Evolutionary conservation across 192 early-diverging fungal genomes (phyloP).

Genomic region (Coemansia sp.): DNA sequence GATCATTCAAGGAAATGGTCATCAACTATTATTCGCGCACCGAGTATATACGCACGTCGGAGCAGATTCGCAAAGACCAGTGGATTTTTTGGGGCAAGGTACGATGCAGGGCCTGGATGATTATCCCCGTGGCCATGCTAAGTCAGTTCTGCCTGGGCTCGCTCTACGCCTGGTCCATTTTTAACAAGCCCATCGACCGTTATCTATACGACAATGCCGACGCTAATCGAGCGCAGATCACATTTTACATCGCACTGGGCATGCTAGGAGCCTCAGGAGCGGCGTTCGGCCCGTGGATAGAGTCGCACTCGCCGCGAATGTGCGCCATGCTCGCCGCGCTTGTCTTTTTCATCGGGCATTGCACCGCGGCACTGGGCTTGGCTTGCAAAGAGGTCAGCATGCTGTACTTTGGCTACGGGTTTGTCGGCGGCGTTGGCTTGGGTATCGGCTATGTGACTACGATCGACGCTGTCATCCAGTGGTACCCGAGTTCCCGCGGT

Average conservation of each 20-base stretch:
- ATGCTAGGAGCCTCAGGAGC: constrained; percentile 73
- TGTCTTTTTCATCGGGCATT: constrained; percentile 70
- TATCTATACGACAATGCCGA: constrained; percentile 56
- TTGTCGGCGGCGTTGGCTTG: constrained; percentile 68
- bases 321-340: constrained; percentile 62
- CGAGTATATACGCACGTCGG: constrained; percentile 59
- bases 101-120: constrained; percentile 65
- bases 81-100: constrained; percentile 46
- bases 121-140: constrained; percentile 68
- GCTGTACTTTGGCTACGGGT: constrained; percentile 72
- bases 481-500: constrained; percentile 76
- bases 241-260: constrained; percentile 77
- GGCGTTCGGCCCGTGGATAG: constrained; percentile 78
- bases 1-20: constrained; percentile 47
- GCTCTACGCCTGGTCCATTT: constrained; percentile 78
- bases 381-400: constrained; percentile 59
- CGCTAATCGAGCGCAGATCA: constrained; percentile 58
- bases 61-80: constrained; percentile 61
- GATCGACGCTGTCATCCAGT: constrained; percentile 74
- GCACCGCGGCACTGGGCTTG: constrained; percentile 63
- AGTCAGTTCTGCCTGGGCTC: constrained; percentile 74
- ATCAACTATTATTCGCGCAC: constrained; percentile 56
- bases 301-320: constrained; percentile 70
- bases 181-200: constrained; percentile 69
- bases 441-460: constrained; percentile 76